Percentiles rank a stretch among this genome's conserved stretches.
Conservation (phyloP, 371 early-diverging fungal genomes). For the Lichtheimia hyalospora region DNA sequence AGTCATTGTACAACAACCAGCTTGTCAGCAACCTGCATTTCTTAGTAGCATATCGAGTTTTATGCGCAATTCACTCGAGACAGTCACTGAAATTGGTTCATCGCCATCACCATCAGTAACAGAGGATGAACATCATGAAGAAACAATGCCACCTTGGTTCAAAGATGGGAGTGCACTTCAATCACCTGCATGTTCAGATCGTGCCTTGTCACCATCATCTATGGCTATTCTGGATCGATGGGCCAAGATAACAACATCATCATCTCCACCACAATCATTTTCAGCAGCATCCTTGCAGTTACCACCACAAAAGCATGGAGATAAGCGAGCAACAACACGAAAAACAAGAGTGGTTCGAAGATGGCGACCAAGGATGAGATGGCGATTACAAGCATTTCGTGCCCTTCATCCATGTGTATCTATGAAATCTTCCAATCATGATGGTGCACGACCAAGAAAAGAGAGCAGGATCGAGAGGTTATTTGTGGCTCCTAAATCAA, state of each 20-base stretch:
- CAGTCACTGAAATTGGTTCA: slow-evolving; percentile 20
- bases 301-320: not conserved
- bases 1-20: not conserved
- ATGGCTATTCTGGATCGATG: slow-evolving; percentile 33
- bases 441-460: not conserved
- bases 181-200: slow-evolving; percentile 1
- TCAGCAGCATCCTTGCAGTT: not conserved
- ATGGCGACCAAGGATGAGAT: not conserved
- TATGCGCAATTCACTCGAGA: slow-evolving; percentile 34
- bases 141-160: not conserved
- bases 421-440: not conserved
- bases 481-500: slow-evolving; percentile 50
- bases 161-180: not conserved
- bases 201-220: slow-evolving; percentile 26
- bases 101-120: not conserved
- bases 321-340: not conserved
- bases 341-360: not conserved
- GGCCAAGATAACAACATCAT: slow-evolving; percentile 5
- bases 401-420: not conserved
- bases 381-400: not conserved
- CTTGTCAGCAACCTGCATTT: slow-evolving; percentile 22
- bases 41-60: slow-evolving; percentile 27
- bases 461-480: slow-evolving; percentile 23
- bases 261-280: slow-evolving; percentile 12
- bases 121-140: slow-evolving; percentile 1